These are phyloP conservation scores for Arabidopsis arenosa DNA, from an alignment of 345 rosid species.

Conservation along the genomic window DNA sequence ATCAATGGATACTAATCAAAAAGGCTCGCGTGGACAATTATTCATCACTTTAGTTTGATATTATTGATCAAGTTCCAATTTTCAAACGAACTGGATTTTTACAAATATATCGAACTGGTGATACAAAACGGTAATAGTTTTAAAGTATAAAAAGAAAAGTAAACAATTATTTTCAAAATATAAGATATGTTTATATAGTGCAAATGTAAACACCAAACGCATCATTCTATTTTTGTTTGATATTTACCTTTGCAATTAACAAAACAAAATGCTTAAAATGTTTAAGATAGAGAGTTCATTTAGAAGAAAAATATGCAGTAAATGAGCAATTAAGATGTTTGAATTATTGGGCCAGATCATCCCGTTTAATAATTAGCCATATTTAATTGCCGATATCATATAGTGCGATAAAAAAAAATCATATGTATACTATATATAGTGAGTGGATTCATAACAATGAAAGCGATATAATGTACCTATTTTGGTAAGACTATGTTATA, in stretches of 20 bases:
- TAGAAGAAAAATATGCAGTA: too few relatives aligned
- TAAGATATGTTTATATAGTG: background rate
- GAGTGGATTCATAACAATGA: slow-evolving; percentile 20
- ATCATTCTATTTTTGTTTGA: background rate
- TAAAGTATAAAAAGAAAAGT: background rate
- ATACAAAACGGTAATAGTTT: background rate
- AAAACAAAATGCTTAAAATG: background rate
- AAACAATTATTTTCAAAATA: background rate
- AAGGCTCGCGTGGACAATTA: background rate
- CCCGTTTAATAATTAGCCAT: background rate
- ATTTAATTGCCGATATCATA: background rate
- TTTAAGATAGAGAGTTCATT: background rate
- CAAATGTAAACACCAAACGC: background rate
- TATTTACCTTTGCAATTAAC: background rate
- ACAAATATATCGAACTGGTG: background rate
- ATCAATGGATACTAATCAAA: slow-evolving; percentile 22
- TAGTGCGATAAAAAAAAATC: background rate
- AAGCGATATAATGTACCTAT: background rate
- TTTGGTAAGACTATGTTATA: background rate
- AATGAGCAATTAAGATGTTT: background rate
- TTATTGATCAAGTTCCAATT: slow-evolving; percentile 4
- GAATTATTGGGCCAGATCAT: background rate
- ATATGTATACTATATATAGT: background rate
- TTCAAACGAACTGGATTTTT: background rate
- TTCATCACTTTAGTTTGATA: slow-evolving; percentile 8